These are phyloP conservation scores for Phanerodontia chrysosporium DNA, from an alignment of 768 basidiomycete genomes.

Conservation along the genomic window DNA sequence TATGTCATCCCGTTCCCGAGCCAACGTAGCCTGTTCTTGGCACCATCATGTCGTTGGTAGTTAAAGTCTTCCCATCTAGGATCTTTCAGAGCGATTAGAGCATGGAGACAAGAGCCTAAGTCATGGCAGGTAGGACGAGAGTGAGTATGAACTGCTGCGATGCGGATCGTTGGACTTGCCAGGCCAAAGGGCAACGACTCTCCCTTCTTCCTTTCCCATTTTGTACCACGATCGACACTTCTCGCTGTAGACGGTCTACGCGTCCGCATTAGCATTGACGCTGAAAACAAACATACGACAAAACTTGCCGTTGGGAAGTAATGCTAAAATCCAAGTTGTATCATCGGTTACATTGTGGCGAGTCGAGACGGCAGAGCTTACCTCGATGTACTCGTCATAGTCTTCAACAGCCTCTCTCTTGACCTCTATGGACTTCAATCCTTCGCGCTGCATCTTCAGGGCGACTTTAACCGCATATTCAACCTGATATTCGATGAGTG, in stretches of 20 bases:
- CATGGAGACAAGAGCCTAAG: slow-evolving; percentile 50
- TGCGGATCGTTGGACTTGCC: slow-evolving; percentile 29
- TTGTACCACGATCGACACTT: slow-evolving; percentile 67
- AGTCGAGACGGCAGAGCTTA: slow-evolving; percentile 24
- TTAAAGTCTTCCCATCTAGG: slow-evolving; percentile 66
- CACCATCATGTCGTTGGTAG: slow-evolving; percentile 43
- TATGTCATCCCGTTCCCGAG: slow-evolving; percentile 57
- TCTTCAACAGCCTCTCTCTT: slow-evolving; percentile 57
- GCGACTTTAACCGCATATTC: slow-evolving; percentile 53
- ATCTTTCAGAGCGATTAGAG: slow-evolving; percentile 40
- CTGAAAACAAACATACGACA: neutral
- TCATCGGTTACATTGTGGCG: neutral
- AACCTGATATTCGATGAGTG: slow-evolving; percentile 52
- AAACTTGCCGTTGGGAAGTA: slow-evolving; percentile 42
- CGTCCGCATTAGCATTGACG: neutral
- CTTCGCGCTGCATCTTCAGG: slow-evolving; percentile 58
- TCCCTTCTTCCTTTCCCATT: slow-evolving; percentile 52
- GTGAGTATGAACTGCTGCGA: neutral
- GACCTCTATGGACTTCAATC: slow-evolving; percentile 56
- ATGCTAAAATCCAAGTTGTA: slow-evolving; percentile 26
- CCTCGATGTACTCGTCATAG: slow-evolving; percentile 58
- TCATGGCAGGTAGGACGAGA: too few species aligned
- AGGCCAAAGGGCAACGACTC: slow-evolving; percentile 56
- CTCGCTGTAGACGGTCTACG: slow-evolving; percentile 52
- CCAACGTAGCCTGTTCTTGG: slow-evolving; percentile 50